Base-by-base conservation (phyloP, 164 flowering plant genomes). In the Dillenia suffruticosa region DNA sequence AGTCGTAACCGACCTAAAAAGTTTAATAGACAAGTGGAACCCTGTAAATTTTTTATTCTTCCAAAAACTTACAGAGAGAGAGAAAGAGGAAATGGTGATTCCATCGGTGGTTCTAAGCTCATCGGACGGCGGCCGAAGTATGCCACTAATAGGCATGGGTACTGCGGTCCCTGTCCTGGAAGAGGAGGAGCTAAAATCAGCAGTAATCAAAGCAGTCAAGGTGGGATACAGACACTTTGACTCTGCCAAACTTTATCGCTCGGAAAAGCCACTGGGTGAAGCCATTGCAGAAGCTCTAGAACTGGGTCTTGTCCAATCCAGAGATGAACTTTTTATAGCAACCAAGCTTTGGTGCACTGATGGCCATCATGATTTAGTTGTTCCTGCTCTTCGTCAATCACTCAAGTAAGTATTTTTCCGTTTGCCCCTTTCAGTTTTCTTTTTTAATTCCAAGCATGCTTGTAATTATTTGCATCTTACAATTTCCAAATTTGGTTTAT, bases 91-190 rank as follows among this genome's bases (percentile, higher is more conserved):
- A 51, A 51, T 17, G 54, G 19, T 10, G 13, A 13, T 55, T 26
- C 58, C 58, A 32, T 44, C 26, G 44, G 58, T 55, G 58, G 16
- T 9, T 3, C 16, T 55, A 45, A 55, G 14, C 44, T 55, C 44
- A 19, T 19, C 22, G 22, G 22, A 19, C 9, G 58, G 58, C 44
- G 2, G 45, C 54, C 54, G 54, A 1, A 55, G 15, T 10, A 55
- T 55, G 58, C 58, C 58, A 10, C 13, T 32, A 45, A 9, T 55
- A 55, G 58, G 58, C 44, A 8, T 55, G 58, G 58, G 58, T 5
- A 55, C 58, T 0, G 58, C 58, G 13, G 58, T 12, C 58, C 58
- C 2, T 10, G 26, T n/a, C 1, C 13, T 24, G 10, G 44, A 10
- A 0, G 14, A 51, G 54, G 3, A 15, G 17, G 13, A 9, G 40